A percentile compares a stretch with the other conserved stretches of the same genome.
Evolutionary conservation across 208 protist species (phyloP).

Genomic region (Angomonas deanei): DNA sequence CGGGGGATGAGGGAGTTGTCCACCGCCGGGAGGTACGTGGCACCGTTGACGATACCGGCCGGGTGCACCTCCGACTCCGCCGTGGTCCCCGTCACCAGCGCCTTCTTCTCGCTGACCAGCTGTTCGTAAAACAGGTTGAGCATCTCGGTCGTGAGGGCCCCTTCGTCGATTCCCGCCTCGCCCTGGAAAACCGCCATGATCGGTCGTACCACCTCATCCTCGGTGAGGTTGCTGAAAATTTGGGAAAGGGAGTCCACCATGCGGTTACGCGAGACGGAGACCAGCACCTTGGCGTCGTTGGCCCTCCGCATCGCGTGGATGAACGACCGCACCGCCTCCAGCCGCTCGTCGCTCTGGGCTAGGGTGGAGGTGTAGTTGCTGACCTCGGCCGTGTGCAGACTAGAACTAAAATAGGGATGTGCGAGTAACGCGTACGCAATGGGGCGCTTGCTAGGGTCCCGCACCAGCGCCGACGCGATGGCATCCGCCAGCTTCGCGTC

Average conservation of each 20-base stretch:
- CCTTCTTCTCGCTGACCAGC: slow-evolving; percentile 32
- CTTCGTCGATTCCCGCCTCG: slow-evolving; percentile 65
- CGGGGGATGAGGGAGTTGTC: slow-evolving; percentile 25
- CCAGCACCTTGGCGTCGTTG: slow-evolving; percentile 30
- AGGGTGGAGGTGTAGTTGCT: slow-evolving; percentile 22
- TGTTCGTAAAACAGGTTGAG: slow-evolving; percentile 68
- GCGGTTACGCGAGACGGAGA: slow-evolving; percentile 48
- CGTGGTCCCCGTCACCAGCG: slow-evolving; percentile 36
- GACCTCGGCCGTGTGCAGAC: slow-evolving; percentile 11
- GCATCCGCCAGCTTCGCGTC: slow-evolving; percentile 56
- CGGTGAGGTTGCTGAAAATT: slow-evolving; percentile 35
- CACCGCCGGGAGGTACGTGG: slow-evolving; percentile 27
- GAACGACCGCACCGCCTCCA: slow-evolving; percentile 56
- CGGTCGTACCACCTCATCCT: slow-evolving; percentile 33
- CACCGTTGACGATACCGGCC: not conserved
- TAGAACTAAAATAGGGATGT: slow-evolving; percentile 62
- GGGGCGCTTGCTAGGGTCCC: slow-evolving; percentile 21
- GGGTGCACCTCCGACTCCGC: not conserved
- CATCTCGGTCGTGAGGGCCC: slow-evolving; percentile 66
- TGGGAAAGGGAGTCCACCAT: slow-evolving; percentile 64
- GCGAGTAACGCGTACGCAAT: slow-evolving; percentile 46
- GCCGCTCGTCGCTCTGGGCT: slow-evolving; percentile 42
- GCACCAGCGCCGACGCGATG: slow-evolving; percentile 26
- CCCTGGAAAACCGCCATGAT: slow-evolving; percentile 76
- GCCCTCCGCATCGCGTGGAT: slow-evolving; percentile 44